Conservation (phyloP, 2,329 filamentous ascomycete genomes). For the Alternaria solani region DNA sequence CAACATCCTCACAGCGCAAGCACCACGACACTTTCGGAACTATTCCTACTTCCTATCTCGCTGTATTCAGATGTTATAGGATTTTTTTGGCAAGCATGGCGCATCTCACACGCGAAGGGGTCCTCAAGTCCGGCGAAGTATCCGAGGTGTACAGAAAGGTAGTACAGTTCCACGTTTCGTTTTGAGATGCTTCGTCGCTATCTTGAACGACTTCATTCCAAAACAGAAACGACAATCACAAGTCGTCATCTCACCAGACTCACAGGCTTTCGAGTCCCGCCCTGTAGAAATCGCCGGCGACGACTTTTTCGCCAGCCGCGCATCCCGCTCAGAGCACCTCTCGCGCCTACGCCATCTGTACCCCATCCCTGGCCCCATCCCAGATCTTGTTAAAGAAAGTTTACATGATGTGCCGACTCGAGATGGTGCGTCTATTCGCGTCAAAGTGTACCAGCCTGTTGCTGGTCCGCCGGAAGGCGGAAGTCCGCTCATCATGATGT, state of each 20-base stretch:
- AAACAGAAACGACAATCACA: not conserved
- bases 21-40: not conserved
- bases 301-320: slow-evolving; percentile 30
- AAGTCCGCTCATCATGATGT: slow-evolving; percentile 44
- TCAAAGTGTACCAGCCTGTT: slow-evolving; percentile 40
- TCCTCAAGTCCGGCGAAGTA: slow-evolving; percentile 32
- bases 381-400: slow-evolving; percentile 38
- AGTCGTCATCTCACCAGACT: not conserved
- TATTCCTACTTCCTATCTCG: no score
- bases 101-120: slow-evolving; percentile 37
- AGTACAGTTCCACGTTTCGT: not conserved
- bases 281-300: slow-evolving; percentile 27
- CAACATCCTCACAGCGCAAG: not conserved
- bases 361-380: slow-evolving; percentile 42
- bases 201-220: not conserved
- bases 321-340: slow-evolving; percentile 38
- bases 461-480: slow-evolving; percentile 26
- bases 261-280: slow-evolving; percentile 36
- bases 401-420: slow-evolving; percentile 35
- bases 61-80: no score
- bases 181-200: not conserved
- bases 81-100: slow-evolving; percentile 25
- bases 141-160: slow-evolving; percentile 33
- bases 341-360: slow-evolving; percentile 40
- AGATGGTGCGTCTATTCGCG: slow-evolving; percentile 37